Evolutionary conservation across 805 yeast species (phyloP), one percentile per base, ranked within the genome.

Genomic region (Kodamaea sagamina): DNA sequence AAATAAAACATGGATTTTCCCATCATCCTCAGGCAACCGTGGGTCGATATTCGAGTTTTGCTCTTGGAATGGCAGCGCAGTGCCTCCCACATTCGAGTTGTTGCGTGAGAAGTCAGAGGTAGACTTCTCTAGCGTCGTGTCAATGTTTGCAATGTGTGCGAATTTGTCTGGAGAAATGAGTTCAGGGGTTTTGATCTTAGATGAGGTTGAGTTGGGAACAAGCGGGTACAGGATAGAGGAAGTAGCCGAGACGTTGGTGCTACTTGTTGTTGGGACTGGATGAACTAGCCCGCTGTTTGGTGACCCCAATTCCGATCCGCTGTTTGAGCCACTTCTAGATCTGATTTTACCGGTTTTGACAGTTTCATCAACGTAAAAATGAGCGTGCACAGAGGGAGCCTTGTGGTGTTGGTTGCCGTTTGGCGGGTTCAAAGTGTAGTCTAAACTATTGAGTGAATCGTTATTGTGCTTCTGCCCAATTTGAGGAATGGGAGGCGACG

Each of bases 321-420:
- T 54, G 29, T 55, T 52, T 9, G 74, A 68, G 6, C 72, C 71
- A 49, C 74, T 68, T 42, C 75, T 57, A 2, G 73, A 67, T 29
- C 73, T 44, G 4, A 54, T 43, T 43, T 67, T 68, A 7, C 52
- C 59, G 5, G 63, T 82, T 54, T 78, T 82, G n/a, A 79, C 58
- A 1, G 84, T 72, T 44, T 85, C 90, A 47, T 82, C 86, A 7
- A 80, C 81, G 51, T 75, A 77, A 58, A 86, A 86, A 62, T 86
- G 95, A 0, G 93, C 89, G 63, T 86, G 95, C 48, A 83, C 82
- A 0, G 86, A 76, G 12, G 85, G 74, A 15, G 75, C 58, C 58
- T 79, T 76, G 51, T 77, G 77, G 54, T 78, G 84, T 2, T 49
- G 37, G 26, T 55, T 50, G 7, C 55, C 59, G 10, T 41, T 51